A percentile compares a stretch with the other conserved stretches of the same genome.
phyloP scores from a whole-genome alignment of 2,329 filamentous ascomycete species.

The Sclerotinia nivalis region DNA sequence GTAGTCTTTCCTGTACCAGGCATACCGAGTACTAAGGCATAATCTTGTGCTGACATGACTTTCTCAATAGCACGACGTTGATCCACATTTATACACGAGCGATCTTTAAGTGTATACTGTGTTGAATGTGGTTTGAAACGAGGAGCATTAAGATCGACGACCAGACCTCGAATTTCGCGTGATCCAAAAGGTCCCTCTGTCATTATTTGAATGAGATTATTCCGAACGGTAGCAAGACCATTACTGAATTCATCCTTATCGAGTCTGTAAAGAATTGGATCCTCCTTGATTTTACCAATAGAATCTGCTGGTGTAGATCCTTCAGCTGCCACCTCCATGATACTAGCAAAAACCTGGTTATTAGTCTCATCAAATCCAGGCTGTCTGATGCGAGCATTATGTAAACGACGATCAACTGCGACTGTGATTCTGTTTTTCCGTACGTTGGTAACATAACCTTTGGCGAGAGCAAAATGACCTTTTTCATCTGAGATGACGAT shows the following conservation, averaged over 20 bases:
- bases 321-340: slow-evolving; percentile 77
- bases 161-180: slow-evolving; percentile 71
- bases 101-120: slow-evolving; percentile 61
- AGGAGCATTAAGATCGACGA: slow-evolving; percentile 75
- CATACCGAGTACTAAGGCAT: slow-evolving; percentile 97
- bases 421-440: slow-evolving; percentile 77
- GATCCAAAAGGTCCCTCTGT: slow-evolving; percentile 71
- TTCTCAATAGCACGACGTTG: slow-evolving; percentile 86
- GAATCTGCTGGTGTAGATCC: slow-evolving; percentile 54
- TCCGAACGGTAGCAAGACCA: slow-evolving; percentile 91
- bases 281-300: slow-evolving; percentile 52
- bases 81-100: slow-evolving; percentile 77
- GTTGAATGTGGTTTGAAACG: slow-evolving; percentile 68
- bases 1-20: slow-evolving; percentile 98
- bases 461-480: slow-evolving; percentile 91
- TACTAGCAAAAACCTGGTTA: slow-evolving; percentile 86
- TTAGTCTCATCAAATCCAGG: slow-evolving; percentile 71
- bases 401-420: slow-evolving; percentile 84
- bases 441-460: slow-evolving; percentile 83
- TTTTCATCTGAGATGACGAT: slow-evolving; percentile 95
- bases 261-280: slow-evolving; percentile 72
- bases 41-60: slow-evolving; percentile 93
- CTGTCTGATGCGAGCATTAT: slow-evolving; percentile 77
- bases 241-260: slow-evolving; percentile 99
- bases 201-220: slow-evolving; percentile 94